A percentile compares a stretch with the other conserved stretches of the same genome.
Evolutionary conservation across 768 basidiomycete species (phyloP).

Genomic region (Mycena galopus): DNA sequence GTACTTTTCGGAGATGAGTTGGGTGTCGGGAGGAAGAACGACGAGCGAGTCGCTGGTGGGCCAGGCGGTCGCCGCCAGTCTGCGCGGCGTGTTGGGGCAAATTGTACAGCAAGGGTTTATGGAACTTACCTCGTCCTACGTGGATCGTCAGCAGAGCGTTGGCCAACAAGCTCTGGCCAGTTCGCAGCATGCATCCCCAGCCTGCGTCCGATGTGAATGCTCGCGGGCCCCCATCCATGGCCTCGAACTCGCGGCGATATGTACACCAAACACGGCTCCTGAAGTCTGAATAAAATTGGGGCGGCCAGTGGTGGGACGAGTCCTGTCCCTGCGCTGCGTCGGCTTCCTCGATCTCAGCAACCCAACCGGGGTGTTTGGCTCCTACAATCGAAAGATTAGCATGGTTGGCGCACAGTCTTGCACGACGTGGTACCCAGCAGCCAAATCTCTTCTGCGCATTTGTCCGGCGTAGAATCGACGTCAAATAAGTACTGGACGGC

Average conservation of each 20-base stretch:
- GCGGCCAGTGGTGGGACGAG: slow-evolving; percentile 30
- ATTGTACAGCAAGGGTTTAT: slow-evolving; percentile 44
- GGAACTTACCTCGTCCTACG: slow-evolving; percentile 74
- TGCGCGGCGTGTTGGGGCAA: slow-evolving; percentile 44
- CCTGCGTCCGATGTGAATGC: slow-evolving; percentile 89
- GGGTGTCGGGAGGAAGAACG: slow-evolving; percentile 34
- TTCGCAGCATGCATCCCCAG: slow-evolving; percentile 94
- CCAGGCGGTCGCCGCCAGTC: slow-evolving; percentile 87
- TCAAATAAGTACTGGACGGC: slow-evolving; percentile 22
- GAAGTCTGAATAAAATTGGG: slow-evolving; percentile 33
- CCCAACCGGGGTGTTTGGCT: slow-evolving; percentile 28
- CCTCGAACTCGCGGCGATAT: slow-evolving; percentile 58
- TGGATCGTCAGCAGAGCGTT: slow-evolving; percentile 83
- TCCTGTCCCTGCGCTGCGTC: slow-evolving; percentile 9
- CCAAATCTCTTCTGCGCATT: slow-evolving; percentile 23
- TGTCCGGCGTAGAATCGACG: slow-evolving; percentile 27
- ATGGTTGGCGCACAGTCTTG: slow-evolving; percentile 33
- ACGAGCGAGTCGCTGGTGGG: slow-evolving; percentile 24
- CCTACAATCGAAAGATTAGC: slow-evolving; percentile 15
- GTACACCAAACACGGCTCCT: slow-evolving; percentile 48
- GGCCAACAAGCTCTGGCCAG: slow-evolving; percentile 87
- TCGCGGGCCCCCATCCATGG: slow-evolving; percentile 76
- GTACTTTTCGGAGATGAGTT: slow-evolving; percentile 35
- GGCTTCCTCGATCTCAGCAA: slow-evolving; percentile 1
- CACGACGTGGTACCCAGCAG: slow-evolving; percentile 24